A percentile compares a stretch with the other conserved stretches of the same genome.
These are phyloP conservation scores for Thraustochytrium aureum DNA, from an alignment of 352 stramenopile genomes.

Conservation along the genomic window DNA sequence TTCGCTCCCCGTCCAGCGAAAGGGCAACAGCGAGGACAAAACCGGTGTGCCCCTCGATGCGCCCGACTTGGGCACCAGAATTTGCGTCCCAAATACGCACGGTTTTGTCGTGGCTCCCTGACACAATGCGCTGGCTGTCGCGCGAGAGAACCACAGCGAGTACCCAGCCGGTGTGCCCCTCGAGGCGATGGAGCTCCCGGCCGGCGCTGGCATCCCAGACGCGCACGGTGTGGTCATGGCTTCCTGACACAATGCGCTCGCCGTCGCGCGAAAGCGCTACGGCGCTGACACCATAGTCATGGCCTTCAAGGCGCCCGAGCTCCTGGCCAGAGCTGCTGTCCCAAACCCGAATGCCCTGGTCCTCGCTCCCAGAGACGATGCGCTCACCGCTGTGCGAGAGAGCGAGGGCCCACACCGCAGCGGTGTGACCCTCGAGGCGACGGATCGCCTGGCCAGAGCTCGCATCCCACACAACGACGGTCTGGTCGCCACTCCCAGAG, in stretches of 20 bases:
- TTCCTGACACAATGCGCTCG: not conserved
- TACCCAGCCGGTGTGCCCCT: constrained; percentile 18
- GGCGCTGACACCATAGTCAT: not conserved
- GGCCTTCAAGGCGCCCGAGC: not conserved
- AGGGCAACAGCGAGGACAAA: not conserved
- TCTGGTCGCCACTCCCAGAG: not conserved
- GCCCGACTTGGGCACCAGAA: not conserved
- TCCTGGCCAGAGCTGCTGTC: not conserved
- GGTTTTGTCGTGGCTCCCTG: not conserved
- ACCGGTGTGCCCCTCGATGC: not conserved
- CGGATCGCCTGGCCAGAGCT: not conserved
- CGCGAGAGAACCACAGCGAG: not conserved
- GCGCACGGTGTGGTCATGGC: constrained; percentile 4
- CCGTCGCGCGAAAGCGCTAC: not conserved
- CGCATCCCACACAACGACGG: not conserved
- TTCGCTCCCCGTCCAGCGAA: not conserved
- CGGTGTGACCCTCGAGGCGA: not conserved
- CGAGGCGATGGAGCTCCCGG: not conserved
- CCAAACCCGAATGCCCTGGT: constrained; percentile 5
- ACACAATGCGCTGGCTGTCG: not conserved
- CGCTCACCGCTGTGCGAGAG: not conserved
- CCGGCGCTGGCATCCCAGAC: not conserved
- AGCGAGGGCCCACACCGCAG: not conserved
- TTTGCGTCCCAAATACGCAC: constrained; percentile 28
- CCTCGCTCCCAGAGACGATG: not conserved